Evolutionary conservation across 2,329 filamentous ascomycete species (phyloP).

Genomic region (Endothia cerciana): DNA sequence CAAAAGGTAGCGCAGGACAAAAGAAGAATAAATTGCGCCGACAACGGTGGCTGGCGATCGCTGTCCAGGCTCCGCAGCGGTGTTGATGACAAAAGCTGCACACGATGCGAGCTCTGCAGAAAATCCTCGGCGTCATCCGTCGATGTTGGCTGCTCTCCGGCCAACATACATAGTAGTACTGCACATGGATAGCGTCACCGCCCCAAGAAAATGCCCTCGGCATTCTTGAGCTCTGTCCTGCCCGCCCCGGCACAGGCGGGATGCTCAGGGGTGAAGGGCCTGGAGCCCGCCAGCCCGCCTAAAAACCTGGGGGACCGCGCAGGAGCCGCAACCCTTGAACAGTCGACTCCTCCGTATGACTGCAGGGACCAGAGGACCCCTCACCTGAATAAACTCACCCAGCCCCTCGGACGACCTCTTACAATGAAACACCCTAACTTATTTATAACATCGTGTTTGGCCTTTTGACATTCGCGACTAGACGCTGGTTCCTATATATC

Average conservation of each 20-base stretch:
- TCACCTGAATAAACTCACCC: background rate
- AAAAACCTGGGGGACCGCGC: constrained; percentile 4
- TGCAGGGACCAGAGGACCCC: constrained; percentile 8
- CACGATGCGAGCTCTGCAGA: constrained; percentile 7
- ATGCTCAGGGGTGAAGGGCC: background rate
- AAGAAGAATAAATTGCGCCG: constrained; percentile 4
- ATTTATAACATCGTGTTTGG: background rate
- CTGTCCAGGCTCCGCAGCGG: constrained; percentile 14
- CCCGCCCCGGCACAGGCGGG: background rate
- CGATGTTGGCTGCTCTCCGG: constrained; percentile 9
- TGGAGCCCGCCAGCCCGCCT: constrained; percentile 7
- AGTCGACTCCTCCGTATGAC: constrained; percentile 11
- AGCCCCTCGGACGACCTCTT: background rate
- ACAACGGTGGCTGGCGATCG: constrained; percentile 22
- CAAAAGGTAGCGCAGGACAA: background rate
- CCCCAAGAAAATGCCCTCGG: constrained; percentile 6
- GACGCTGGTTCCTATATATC: background rate
- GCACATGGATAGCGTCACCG: no score
- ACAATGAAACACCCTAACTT: background rate
- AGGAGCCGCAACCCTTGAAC: constrained; percentile 7
- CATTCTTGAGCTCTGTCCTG: background rate
- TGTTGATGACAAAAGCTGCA: constrained; percentile 21
- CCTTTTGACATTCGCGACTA: background rate
- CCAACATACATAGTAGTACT: background rate
- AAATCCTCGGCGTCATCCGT: constrained; percentile 24